Conservation (phyloP, 164 flowering plant genomes). For the Cinnamomum chago region DNA sequence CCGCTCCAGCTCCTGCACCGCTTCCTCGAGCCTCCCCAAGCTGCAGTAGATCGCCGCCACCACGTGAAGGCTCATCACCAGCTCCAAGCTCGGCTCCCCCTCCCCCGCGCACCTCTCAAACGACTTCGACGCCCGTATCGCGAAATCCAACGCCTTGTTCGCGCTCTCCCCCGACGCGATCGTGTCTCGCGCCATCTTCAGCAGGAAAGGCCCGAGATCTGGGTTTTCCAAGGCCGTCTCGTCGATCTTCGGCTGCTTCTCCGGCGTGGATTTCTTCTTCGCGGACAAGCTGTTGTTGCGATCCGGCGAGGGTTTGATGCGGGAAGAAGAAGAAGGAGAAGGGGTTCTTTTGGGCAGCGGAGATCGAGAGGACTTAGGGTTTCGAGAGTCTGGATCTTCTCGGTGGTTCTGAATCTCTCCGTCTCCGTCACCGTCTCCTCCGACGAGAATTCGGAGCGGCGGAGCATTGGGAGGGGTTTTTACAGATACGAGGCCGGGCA, state of each 20-base stretch:
- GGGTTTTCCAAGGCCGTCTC: constrained; percentile 89
- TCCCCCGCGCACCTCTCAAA: constrained; percentile 75
- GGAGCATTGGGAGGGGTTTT: constrained; percentile 18
- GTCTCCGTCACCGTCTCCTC: background rate
- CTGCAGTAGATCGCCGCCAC: constrained; percentile 93
- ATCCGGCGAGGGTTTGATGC: constrained; percentile 55
- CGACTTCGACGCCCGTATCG: constrained; percentile 79
- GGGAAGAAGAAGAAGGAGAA: constrained; percentile 48
- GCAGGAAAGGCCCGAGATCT: constrained; percentile 94
- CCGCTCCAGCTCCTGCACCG: constrained; percentile 84
- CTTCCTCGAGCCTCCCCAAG: constrained; percentile 88
- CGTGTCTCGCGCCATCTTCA: constrained; percentile 85
- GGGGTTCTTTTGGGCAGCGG: constrained; percentile 52
- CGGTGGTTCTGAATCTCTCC: constrained; percentile 3
- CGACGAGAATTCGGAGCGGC: constrained; percentile 15
- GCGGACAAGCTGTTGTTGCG: background rate
- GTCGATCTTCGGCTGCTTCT: constrained; percentile 22
- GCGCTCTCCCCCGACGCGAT: constrained; percentile 91
- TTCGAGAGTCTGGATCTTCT: constrained; percentile 13
- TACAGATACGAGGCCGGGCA: constrained; percentile 21
- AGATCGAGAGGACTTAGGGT: constrained; percentile 30
- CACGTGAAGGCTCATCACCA: constrained; percentile 93
- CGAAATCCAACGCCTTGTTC: constrained; percentile 77
- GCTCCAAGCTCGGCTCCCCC: constrained; percentile 78
- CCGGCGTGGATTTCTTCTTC: constrained; percentile 37